These are phyloP conservation scores for Aureobasidium musti DNA, from an alignment of 2,329 filamentous ascomycete genomes.

Conservation along the genomic window DNA sequence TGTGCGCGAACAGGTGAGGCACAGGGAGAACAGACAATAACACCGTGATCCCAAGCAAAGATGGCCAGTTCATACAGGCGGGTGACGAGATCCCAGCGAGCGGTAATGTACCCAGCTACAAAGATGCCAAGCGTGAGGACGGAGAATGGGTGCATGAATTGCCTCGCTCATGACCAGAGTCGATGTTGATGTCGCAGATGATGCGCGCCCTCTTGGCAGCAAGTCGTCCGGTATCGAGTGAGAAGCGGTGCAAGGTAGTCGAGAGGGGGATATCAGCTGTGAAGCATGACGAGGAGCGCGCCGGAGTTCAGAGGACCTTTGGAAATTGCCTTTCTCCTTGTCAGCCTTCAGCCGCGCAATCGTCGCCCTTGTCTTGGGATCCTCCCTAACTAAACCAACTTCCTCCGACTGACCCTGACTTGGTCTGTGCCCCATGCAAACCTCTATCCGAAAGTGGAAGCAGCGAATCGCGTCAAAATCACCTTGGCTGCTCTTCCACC, in stretches of 20 bases:
- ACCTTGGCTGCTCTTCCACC: neutral
- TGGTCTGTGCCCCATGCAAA: conserved; percentile 15
- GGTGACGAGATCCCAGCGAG: conserved; percentile 97
- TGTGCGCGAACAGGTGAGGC: neutral
- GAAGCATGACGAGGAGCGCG: neutral
- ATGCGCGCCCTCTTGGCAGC: conserved; percentile 29
- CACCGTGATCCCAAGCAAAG: conserved; percentile 98
- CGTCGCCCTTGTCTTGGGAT: conserved; percentile 7
- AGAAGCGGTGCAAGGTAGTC: neutral
- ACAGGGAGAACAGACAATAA: conserved; percentile 64
- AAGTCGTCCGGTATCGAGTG: neutral
- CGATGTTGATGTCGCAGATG: conserved; percentile 6
- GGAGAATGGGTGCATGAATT: conserved; percentile 95
- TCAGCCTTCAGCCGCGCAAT: conserved; percentile 20
- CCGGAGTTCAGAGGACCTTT: neutral
- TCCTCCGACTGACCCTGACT: conserved; percentile 8
- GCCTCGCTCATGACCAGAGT: conserved; percentile 30
- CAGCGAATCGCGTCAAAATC: conserved; percentile 10
- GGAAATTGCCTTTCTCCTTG: conserved; percentile 26
- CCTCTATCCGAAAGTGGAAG: conserved; percentile 20
- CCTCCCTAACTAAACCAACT: neutral
- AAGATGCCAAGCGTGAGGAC: conserved; percentile 96
- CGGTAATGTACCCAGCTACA: conserved; percentile 98
- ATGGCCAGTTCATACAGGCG: conserved; percentile 94
- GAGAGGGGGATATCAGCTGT: neutral